Evolutionary conservation across 176 grass and related monocot species (phyloP).

Genomic region (Oryza meridionalis): DNA sequence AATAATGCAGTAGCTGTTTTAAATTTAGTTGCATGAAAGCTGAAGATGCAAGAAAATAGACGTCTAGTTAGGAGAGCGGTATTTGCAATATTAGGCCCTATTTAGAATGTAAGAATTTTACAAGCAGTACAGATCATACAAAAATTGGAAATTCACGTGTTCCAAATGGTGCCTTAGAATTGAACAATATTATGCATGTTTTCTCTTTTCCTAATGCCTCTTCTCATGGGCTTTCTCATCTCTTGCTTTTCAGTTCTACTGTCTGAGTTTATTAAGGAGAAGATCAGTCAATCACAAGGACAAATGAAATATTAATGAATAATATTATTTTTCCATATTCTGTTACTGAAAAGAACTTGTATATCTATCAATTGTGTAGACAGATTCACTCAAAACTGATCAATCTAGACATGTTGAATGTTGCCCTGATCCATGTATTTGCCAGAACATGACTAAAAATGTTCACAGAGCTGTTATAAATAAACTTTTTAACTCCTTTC

Average conservation of each 20-base stretch:
- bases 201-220: constrained; percentile 48
- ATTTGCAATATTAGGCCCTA: background rate
- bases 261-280: constrained; percentile 34
- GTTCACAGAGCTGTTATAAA: background rate
- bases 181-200: constrained; percentile 33
- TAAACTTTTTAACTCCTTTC: background rate
- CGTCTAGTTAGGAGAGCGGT: background rate
- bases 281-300: constrained; percentile 25
- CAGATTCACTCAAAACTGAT: constrained; percentile 5
- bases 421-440: constrained; percentile 15
- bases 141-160: background rate
- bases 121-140: background rate
- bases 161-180: background rate
- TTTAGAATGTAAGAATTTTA: background rate
- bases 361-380: background rate
- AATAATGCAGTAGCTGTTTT: background rate
- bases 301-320: background rate
- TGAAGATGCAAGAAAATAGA: background rate
- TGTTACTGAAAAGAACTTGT: background rate
- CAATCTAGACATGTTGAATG: background rate
- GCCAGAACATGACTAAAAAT: background rate
- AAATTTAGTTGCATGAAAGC: constrained; percentile 1
- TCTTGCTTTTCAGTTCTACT: constrained; percentile 57
- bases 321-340: background rate
- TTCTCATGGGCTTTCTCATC: constrained; percentile 31